These are phyloP conservation scores for Diversispora eburnea DNA, from an alignment of 192 early-diverging fungal genomes.

Conservation along the genomic window DNA sequence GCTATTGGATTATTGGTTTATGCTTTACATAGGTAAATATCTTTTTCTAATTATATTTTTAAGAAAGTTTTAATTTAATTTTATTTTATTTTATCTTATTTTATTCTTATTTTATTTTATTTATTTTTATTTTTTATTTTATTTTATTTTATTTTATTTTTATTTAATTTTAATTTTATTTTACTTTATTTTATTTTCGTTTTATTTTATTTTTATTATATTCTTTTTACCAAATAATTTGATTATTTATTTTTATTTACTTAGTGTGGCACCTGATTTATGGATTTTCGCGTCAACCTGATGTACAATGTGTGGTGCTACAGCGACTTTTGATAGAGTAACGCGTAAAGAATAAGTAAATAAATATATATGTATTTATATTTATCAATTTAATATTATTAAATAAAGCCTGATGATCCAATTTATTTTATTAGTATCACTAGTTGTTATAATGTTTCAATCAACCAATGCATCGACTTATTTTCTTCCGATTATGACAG, in stretches of 20 bases:
- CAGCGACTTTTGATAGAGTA: constrained; percentile 72
- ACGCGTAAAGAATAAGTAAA: constrained; percentile 64
- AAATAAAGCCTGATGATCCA: not conserved
- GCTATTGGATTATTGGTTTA: constrained; percentile 83
- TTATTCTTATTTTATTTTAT: too few species aligned
- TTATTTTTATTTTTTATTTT: too few species aligned
- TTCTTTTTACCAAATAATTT: too few species aligned
- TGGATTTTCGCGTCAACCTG: constrained; percentile 63
- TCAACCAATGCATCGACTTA: constrained; percentile 94
- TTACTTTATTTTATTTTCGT: too few species aligned
- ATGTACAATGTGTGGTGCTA: constrained; percentile 82
- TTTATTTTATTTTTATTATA: not conserved
- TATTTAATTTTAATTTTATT: constrained; percentile 2
- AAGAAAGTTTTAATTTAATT: too few species aligned
- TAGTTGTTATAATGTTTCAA: constrained; percentile 99
- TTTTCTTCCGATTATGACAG: constrained; percentile 85
- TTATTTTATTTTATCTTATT: too few species aligned
- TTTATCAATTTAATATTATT: not conserved
- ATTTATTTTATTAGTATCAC: constrained; percentile 50
- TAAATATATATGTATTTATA: too few species aligned
- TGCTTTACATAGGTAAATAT: constrained; percentile 51
- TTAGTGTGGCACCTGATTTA: constrained; percentile 52
- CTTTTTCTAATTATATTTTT: too few species aligned
- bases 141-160: not conserved
- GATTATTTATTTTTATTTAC: constrained; percentile 31